Conservation (phyloP, 2,329 filamentous ascomycete genomes). For the Diatrype stigma region DNA sequence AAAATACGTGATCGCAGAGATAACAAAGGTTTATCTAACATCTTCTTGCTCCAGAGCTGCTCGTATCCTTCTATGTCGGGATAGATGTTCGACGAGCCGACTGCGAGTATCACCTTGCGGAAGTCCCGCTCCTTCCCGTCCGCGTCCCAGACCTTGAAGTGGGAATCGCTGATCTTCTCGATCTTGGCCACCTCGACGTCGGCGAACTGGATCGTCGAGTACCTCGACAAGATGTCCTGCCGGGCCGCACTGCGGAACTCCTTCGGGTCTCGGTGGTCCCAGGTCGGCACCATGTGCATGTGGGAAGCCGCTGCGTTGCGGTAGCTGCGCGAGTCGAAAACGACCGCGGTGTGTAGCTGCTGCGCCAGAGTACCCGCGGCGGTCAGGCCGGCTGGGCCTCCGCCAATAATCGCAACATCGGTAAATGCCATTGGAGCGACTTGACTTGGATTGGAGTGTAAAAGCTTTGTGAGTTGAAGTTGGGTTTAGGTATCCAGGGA, state of each 20-base stretch:
- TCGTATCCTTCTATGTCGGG: constrained; percentile 47
- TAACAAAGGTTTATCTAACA: no score
- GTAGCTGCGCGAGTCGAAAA: background rate
- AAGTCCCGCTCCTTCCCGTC: constrained; percentile 39
- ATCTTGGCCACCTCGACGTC: constrained; percentile 4
- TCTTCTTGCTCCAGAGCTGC: constrained; percentile 51
- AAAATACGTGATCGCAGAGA: no score
- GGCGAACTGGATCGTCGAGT: background rate
- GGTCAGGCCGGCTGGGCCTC: background rate
- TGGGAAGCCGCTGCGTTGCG: background rate
- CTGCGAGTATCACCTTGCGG: constrained; percentile 50
- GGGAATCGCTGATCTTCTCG: constrained; percentile 1
- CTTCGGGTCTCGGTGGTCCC: background rate
- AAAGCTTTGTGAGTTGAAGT: no score
- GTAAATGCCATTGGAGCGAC: no score
- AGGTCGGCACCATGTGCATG: background rate
- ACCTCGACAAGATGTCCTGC: background rate
- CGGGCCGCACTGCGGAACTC: background rate
- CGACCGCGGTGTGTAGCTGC: background rate
- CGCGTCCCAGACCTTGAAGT: constrained; percentile 30
- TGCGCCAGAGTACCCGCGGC: background rate
- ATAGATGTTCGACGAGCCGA: constrained; percentile 45
- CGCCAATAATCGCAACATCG: background rate
- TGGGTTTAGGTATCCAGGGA: no score
- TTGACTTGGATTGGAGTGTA: no score